These are phyloP conservation scores for Rubia balearica DNA, from an alignment of 305 asterid species.

Conservation along the genomic window DNA sequence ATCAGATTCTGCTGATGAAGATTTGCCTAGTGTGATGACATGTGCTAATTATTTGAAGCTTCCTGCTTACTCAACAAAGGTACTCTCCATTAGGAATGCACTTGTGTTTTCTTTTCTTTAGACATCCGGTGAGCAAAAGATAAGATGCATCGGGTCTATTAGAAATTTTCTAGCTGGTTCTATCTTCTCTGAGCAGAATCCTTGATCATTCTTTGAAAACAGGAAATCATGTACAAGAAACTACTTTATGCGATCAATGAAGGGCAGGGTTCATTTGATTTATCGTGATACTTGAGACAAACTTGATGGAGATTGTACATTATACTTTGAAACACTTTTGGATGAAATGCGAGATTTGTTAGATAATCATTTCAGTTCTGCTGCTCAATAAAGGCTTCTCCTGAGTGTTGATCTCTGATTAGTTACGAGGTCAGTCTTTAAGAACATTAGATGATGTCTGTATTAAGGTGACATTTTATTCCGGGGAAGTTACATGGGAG, in stretches of 20 bases:
- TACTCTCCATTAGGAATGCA: slow-evolving; percentile 17
- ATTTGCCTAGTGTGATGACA: slow-evolving; percentile 98
- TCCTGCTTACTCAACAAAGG: slow-evolving; percentile 98
- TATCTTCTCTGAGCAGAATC: background rate
- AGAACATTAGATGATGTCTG: slow-evolving; percentile 9
- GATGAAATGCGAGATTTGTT: slow-evolving; percentile 13
- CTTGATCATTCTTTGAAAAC: slow-evolving; percentile 10
- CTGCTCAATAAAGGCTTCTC: slow-evolving; percentile 26
- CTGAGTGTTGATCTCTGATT: slow-evolving; percentile 24
- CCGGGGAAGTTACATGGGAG: background rate
- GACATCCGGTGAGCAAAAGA: background rate
- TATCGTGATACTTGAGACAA: slow-evolving; percentile 48
- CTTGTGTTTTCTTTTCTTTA: background rate
- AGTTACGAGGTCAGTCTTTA: slow-evolving; percentile 30
- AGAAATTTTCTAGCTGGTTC: background rate
- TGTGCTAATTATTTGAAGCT: slow-evolving; percentile 98
- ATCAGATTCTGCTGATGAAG: slow-evolving; percentile 84
- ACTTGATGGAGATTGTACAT: slow-evolving; percentile 24
- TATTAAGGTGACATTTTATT: background rate
- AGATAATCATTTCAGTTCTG: slow-evolving; percentile 22
- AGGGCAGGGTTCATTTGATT: slow-evolving; percentile 98
- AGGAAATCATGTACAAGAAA: slow-evolving; percentile 94
- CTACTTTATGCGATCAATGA: slow-evolving; percentile 85
- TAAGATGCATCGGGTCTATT: background rate
- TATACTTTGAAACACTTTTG: slow-evolving; percentile 18